A percentile compares a stretch with the other conserved stretches of the same genome.
These are phyloP conservation scores for Suillus lakei DNA, from an alignment of 768 basidiomycete species.

Conservation along the genomic window DNA sequence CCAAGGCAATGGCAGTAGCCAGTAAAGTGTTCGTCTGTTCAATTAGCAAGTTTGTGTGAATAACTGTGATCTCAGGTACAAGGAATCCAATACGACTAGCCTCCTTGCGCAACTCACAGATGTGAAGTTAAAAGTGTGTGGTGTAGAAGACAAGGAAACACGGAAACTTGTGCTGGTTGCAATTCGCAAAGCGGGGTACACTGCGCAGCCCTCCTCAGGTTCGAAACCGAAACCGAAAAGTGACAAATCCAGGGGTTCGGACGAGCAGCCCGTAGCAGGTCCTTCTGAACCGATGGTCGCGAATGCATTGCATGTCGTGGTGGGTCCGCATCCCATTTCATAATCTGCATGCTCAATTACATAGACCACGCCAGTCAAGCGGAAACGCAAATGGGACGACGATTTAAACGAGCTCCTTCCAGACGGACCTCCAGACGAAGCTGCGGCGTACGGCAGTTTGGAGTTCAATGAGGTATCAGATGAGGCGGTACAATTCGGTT, in stretches of 20 bases:
- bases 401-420: slow-evolving; percentile 66
- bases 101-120: slow-evolving; percentile 64
- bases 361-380: slow-evolving; percentile 52
- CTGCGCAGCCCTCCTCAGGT: slow-evolving; percentile 20
- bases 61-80: slow-evolving; percentile 58
- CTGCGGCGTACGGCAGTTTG: slow-evolving; percentile 53
- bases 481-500: slow-evolving; percentile 44
- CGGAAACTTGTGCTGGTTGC: slow-evolving; percentile 64
- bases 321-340: slow-evolving; percentile 21
- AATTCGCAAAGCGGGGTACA: slow-evolving; percentile 68
- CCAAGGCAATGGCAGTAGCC: slow-evolving; percentile 72
- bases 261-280: slow-evolving; percentile 8
- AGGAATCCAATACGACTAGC: slow-evolving; percentile 64
- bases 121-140: slow-evolving; percentile 57
- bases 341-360: slow-evolving; percentile 7
- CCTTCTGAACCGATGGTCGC: slow-evolving; percentile 17
- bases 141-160: slow-evolving; percentile 67
- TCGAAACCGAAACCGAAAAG: slow-evolving; percentile 10
- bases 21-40: slow-evolving; percentile 62
- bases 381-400: slow-evolving; percentile 49
- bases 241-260: background rate
- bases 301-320: slow-evolving; percentile 35
- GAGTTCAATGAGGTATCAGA: slow-evolving; percentile 77
- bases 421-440: slow-evolving; percentile 53
- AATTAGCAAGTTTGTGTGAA: slow-evolving; percentile 10